Base-by-base conservation (phyloP, 352 stramenopile genomes). In the Thraustotheca clavata region DNA sequence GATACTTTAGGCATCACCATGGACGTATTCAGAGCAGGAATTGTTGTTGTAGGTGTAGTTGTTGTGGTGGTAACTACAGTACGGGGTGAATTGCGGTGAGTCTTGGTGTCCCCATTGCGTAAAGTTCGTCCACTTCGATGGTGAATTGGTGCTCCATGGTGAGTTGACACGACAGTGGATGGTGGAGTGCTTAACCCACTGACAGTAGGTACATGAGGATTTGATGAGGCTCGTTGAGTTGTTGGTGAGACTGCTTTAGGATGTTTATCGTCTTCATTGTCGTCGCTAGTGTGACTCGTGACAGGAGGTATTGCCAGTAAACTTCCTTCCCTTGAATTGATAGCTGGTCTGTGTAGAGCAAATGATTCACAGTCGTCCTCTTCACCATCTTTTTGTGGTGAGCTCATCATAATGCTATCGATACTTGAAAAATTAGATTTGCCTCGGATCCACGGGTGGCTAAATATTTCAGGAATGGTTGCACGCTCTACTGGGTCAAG, bases 401-500 rank as follows among this genome's bases (percentile, higher is more conserved):
- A 65, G n/a, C 41, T 7, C 54, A 26, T 4, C 14, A 62, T 49
- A 27, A 62, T 24, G 12, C 35, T 54, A 18, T 65, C 57, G 4
- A 65, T 20, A n/a, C 57, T 43, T 12, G 43, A 14, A n/a, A 29
- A 39, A 12, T 40, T 54, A 24, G 59, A 32, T 36, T 68, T 67
- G 36, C 36, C 46, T 12, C 83, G 80, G 31, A 95, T 73, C 86
- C 86, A 95, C 3, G 79, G 77, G 55, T 95, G 86, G 39, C 76
- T 79, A 43, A 95, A 94, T 52, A 95, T 90, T 52, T 93, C 81
- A 4, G 83, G 83, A 35, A 95, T 91, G 8, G 84, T 90, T 8
- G 80, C 79, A 34, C 86, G 71, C 50, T 92, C 83, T 31, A 82
- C 85, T 29, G 84, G 86, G 57, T 95, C 81, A 26, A 80, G 76